Conservation (phyloP, 441 rosid species). For the Capsella rubella region DNA sequence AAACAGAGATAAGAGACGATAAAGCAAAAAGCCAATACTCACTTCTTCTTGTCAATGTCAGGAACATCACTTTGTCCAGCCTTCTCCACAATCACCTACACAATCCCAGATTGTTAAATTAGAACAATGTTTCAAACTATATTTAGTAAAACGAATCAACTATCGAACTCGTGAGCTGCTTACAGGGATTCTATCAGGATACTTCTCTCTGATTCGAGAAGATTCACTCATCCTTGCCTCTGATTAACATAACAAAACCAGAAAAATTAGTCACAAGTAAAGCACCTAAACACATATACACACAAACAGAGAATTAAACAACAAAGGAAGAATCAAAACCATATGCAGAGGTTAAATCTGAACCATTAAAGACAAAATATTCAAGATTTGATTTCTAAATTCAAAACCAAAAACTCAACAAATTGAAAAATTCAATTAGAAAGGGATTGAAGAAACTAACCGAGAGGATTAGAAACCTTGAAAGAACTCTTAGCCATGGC, state of each 20-base stretch:
- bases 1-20: not conserved
- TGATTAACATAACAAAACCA: constrained; percentile 42
- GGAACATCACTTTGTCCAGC: constrained; percentile 94
- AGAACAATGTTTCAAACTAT: constrained; percentile 15
- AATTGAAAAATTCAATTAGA: not conserved
- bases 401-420: constrained; percentile 2
- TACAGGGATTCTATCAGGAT: constrained; percentile 96
- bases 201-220: constrained; percentile 89
- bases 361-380: not conserved
- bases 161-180: not conserved
- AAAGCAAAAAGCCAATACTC: constrained; percentile 30
- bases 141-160: constrained; percentile 9
- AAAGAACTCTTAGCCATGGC: constrained; percentile 64
- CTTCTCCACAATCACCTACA: constrained; percentile 91
- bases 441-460: constrained; percentile 43
- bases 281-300: not conserved
- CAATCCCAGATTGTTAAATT: not conserved
- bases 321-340: constrained; percentile 6
- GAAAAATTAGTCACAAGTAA: constrained; percentile 13
- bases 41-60: constrained; percentile 97
- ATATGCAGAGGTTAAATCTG: not conserved
- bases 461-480: constrained; percentile 65
- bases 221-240: constrained; percentile 97
- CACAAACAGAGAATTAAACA: not conserved
- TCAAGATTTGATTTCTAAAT: too few relatives aligned